Base-by-base conservation (phyloP, 306 rosid species). In the Dryas alaskensis region DNA sequence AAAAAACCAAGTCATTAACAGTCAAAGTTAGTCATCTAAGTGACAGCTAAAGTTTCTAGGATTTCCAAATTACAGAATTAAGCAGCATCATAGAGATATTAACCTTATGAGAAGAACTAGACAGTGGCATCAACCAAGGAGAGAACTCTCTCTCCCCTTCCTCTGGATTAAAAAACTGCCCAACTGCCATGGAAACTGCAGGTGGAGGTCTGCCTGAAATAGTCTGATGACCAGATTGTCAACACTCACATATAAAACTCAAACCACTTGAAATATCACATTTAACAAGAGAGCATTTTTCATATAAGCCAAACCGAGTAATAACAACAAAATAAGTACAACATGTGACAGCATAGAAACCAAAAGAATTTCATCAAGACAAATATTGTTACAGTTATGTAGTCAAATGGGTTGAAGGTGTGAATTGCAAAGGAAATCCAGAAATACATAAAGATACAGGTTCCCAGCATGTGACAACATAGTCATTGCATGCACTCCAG, bases 181-280 rank as follows among this genome's bases (percentile, higher is more conserved):
- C 99, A 81, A 95, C 98, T 60, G 96, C 99, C 99, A 95, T 95
- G 78, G 99, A 92, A 79, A 87, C 90, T 59, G 99, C 97, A 61
- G 98, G 99, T 48, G 97, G 97, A 77, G 99, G 99, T 84, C 99
- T 95, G 69, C 97, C 99, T 86, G 99, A 90, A 88, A 95, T 76
- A 82, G 93, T 80, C 99, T 95, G 96, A 81, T 65, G 74, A 87
- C 79, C 71, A 74, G 67, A 82, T 70, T 73, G 86, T 85, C 84
- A 86, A 42, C 67, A 76, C 54, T 78, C 31, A 76, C 65, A 54
- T 55, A 65, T 73, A 80, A 69, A 69, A 72, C 12, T 13, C 19
- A 48, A 59, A 70, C 47, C 47, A 65, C 70, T 71, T 43, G 42
- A 57, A 55, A 58, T 52, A 39, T 50, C 49, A 27, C n/a, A 74